A percentile compares a stretch with the other conserved stretches of the same genome.
These are phyloP conservation scores for Coriaria nepalensis DNA, from an alignment of 306 rosid species.

Conservation along the genomic window DNA sequence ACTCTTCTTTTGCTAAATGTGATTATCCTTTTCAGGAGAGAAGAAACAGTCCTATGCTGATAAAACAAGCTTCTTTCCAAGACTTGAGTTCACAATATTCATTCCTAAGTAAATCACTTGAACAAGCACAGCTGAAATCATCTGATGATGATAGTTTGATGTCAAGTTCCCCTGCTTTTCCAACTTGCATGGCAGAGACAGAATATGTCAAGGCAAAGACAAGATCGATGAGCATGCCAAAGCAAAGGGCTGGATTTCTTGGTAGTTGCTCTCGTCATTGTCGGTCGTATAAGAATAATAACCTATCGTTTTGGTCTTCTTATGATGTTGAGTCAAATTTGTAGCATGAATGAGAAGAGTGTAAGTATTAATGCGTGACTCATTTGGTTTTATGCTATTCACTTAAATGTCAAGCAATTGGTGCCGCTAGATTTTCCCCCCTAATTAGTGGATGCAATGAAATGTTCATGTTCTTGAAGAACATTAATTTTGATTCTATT, in stretches of 20 bases:
- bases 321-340: conserved; percentile 22
- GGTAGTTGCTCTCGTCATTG: conserved; percentile 22
- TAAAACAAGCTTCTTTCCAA: conserved; percentile 18
- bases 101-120: conserved; percentile 46
- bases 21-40: conserved; percentile 37
- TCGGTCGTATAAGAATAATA: conserved; percentile 11
- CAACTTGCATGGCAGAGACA: conserved; percentile 41
- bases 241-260: conserved; percentile 34
- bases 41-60: conserved; percentile 22
- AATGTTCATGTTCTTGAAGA: too few species aligned
- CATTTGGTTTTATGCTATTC: too few species aligned
- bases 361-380: neutral
- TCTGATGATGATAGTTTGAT: conserved; percentile 20
- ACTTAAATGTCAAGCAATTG: too few species aligned
- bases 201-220: conserved; percentile 53
- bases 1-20: neutral
- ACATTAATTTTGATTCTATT: too few species aligned
- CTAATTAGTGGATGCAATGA: too few species aligned
- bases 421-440: too few species aligned
- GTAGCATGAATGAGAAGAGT: conserved; percentile 9
- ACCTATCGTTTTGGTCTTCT: conserved; percentile 24
- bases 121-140: conserved; percentile 24
- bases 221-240: conserved; percentile 59
- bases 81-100: conserved; percentile 20
- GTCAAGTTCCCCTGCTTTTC: conserved; percentile 43